Evolutionary conservation across 2,329 filamentous ascomycete genomes (phyloP), one percentile per base, ranked within the genome.

Genomic region (Cladosporium sp.): DNA sequence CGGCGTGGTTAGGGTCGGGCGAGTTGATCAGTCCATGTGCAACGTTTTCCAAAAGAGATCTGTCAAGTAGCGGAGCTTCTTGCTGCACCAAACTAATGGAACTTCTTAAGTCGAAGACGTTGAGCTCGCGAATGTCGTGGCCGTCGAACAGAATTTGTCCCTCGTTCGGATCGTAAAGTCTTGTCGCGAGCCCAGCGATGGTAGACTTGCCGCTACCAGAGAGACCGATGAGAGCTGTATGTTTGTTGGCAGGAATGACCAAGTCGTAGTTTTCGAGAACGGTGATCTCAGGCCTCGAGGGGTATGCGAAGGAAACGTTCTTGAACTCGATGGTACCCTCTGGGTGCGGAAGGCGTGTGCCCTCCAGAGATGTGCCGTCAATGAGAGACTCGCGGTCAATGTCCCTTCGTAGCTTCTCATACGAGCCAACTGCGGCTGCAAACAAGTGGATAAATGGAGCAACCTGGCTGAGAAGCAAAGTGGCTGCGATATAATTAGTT

Each of bases 191-290:
- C 0, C 89, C 86, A 0, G 90, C 84, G 39, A 97, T 83, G 0
- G 94, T 97, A 16, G 90, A 93, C 78, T 99, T 98, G 1, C 95
- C 94, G 18, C 90, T 91, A 0, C 95, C 94, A 0, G 93, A 97
- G 0, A 86, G 80, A 1, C 94, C 93, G 2, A 96, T 92, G 21
- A 98, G 87, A 2, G 91, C 92, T 0, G 89, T 89, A 70, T 87
- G 91, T 3, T 85, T 87, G 26, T 89, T 88, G 0, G 84, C 76
- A 0, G 81, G 74, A 58, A 97, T 85, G 0, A 78, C 79, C 7
- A 97, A 79, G n/a, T 82, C 87, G 21, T 96, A 76, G 25, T 86
- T 80, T 7, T 82, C 81, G 1, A 97, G 81, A 0, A 92, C 85
- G 0, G 65, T 70, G 49, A 80, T 79, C 1, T 80, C 76, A 0